phyloP scores from a whole-genome alignment of 345 rosid genomes.

The Raphanus sativus region DNA sequence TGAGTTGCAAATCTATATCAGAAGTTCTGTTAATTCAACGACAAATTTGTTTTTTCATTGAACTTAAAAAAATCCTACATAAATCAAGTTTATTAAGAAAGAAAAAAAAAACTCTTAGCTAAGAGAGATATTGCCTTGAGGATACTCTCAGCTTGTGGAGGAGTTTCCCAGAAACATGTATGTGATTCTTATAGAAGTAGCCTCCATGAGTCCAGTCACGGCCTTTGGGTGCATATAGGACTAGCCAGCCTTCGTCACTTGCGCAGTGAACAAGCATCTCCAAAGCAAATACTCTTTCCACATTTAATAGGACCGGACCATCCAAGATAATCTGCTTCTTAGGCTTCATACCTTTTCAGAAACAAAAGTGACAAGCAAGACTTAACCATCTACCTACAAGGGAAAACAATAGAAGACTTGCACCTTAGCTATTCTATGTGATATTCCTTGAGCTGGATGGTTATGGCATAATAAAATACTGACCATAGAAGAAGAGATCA shows the following conservation, averaged over 20 bases:
- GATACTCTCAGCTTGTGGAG: conserved; percentile 78
- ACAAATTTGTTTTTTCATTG: neutral
- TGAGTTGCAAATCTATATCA: neutral
- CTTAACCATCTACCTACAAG: no score
- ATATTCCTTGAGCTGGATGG: no score
- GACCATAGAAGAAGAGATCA: no score
- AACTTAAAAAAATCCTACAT: no score
- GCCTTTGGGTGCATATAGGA: conserved; percentile 84
- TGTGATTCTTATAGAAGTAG: conserved; percentile 71
- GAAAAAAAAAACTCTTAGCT: no score
- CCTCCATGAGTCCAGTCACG: conserved; percentile 95
- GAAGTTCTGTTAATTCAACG: neutral
- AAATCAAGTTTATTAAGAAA: no score
- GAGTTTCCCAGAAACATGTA: conserved; percentile 94
- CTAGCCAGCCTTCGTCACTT: conserved; percentile 95
- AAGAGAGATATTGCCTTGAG: conserved; percentile 89
- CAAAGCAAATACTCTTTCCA: conserved; percentile 88
- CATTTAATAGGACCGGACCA: conserved; percentile 85
- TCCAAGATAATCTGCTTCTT: conserved; percentile 89
- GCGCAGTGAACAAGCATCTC: conserved; percentile 99
- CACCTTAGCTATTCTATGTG: no score
- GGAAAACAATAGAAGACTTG: no score
- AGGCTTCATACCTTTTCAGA: conserved; percentile 56
- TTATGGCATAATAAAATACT: no score
- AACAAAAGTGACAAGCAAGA: no score